Evolutionary conservation across 2,329 filamentous ascomycete genomes (phyloP).

Genomic region (Polytolypa hystricis): DNA sequence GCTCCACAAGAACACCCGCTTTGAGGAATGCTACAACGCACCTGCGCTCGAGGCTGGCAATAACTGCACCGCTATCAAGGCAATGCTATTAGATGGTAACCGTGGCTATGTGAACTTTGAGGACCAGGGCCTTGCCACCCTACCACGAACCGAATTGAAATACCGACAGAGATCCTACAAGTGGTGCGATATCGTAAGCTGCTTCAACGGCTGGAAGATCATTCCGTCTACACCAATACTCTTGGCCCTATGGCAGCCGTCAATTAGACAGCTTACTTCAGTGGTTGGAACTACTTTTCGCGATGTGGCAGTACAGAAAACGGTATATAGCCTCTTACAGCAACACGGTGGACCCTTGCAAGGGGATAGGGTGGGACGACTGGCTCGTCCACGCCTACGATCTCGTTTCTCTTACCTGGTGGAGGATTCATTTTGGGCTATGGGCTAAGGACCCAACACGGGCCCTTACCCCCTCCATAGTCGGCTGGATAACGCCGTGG

Average conservation of each 20-base stretch:
- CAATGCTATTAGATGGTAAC: too few relatives aligned
- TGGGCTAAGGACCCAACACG: not conserved
- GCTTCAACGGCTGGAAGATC: not conserved
- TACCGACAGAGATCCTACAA: not conserved
- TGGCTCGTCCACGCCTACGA: not conserved
- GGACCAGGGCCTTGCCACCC: not conserved
- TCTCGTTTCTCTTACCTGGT: not conserved
- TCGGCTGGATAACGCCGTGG: not conserved
- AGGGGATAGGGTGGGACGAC: not conserved
- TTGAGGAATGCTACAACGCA: not conserved
- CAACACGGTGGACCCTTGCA: not conserved
- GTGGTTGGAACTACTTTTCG: not conserved
- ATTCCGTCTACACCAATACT: not conserved
- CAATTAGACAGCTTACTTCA: not conserved
- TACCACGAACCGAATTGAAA: not conserved
- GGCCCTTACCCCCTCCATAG: not conserved
- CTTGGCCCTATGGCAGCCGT: not conserved
- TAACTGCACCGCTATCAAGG: not conserved
- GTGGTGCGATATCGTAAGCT: not conserved
- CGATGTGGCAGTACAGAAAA: not conserved
- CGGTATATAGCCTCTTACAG: not conserved
- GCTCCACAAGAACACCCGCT: not conserved
- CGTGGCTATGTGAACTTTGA: too few relatives aligned
- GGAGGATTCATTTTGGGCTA: not conserved
- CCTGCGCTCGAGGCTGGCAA: not conserved